Base-by-base conservation (phyloP, 1,284 basidiomycete species). In the Cryptococcus neoformans region DNA sequence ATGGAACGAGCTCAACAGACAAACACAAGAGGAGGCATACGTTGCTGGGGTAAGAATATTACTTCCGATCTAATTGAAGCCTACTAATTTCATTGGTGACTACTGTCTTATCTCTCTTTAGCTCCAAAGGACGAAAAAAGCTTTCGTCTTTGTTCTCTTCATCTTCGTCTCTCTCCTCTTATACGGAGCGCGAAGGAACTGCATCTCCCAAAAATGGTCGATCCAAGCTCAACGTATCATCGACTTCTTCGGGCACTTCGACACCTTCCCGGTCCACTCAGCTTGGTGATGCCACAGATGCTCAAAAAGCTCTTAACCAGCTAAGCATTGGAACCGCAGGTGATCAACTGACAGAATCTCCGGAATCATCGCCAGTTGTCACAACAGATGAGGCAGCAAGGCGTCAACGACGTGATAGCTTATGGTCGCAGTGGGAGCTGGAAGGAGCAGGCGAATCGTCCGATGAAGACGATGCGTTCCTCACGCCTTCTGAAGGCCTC, bases 401-500 rank as follows among this genome's bases (percentile, higher is more conserved):
- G 14, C 39, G 60, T 49, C 47, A 63, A 17, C 44, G 70, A 34
- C 60, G 66, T 6, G 52, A 61, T 12, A 70, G 66, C 37, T 38
- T 75, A 56, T 78, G 75, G 60, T 72, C 74, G 12, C 70, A 73
- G 49, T 78, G 76, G 74, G 68, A 71, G 14, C 58, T 70, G 11
- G 65, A 65, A 28, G 62, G 66, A 10, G 69, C 62, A 10, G 65
- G 56, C 4, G 57, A 62, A 17, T 59, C 55, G 9, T 53, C 50
- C 14, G 62, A 64, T 12, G 62, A 59, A 10, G 67, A 69, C 36
- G 62, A 58, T 16, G 72, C 67, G 2, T 79, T 72, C 62, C 60
- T 67, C 14, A 78, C 75, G 0, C 74, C 78, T 2, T 62, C 68
- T 2, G 78, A 78, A 49, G 78, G 77, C 2, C 57, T 78, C 39